Percentiles rank a stretch among this genome's conserved stretches.
phyloP scores from a whole-genome alignment of 768 basidiomycete species.

The Lentinula detonsa region DNA sequence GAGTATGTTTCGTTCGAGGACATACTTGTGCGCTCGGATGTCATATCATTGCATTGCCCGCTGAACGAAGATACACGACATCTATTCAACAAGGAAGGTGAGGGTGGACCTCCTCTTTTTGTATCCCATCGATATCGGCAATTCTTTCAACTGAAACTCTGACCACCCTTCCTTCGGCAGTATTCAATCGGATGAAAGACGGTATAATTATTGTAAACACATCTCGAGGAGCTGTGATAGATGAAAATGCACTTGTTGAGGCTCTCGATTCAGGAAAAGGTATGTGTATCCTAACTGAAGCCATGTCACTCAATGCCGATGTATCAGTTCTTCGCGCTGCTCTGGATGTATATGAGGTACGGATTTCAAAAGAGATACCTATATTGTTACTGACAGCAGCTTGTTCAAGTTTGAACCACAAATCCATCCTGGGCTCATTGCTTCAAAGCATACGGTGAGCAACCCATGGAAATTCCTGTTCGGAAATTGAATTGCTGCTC shows the following conservation, averaged over 20 bases:
- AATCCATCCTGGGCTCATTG: constrained; percentile 12
- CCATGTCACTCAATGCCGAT: not conserved
- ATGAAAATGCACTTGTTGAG: constrained; percentile 37
- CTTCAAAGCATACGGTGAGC: not conserved
- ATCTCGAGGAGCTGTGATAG: constrained; percentile 40
- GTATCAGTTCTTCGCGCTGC: constrained; percentile 11
- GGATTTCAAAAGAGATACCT: not conserved
- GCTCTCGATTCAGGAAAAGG: constrained; percentile 25
- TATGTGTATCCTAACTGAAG: not conserved
- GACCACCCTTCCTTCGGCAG: not conserved
- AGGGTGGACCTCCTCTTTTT: not conserved
- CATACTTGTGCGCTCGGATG: constrained; percentile 13
- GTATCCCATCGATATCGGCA: too few relatives aligned
- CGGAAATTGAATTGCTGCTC: not conserved
- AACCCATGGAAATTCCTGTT: not conserved
- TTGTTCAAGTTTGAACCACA: constrained; percentile 8
- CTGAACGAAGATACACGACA: constrained; percentile 15
- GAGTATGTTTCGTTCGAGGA: constrained; percentile 13
- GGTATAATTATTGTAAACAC: constrained; percentile 45
- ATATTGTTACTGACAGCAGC: not conserved
- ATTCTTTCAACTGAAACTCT: too few relatives aligned
- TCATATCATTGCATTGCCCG: constrained; percentile 16
- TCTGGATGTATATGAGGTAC: constrained; percentile 14
- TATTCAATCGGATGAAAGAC: constrained; percentile 28
- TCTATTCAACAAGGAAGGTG: constrained; percentile 9